phyloP scores from a whole-genome alignment of 306 rosid species.

The Vigna trinervia region DNA sequence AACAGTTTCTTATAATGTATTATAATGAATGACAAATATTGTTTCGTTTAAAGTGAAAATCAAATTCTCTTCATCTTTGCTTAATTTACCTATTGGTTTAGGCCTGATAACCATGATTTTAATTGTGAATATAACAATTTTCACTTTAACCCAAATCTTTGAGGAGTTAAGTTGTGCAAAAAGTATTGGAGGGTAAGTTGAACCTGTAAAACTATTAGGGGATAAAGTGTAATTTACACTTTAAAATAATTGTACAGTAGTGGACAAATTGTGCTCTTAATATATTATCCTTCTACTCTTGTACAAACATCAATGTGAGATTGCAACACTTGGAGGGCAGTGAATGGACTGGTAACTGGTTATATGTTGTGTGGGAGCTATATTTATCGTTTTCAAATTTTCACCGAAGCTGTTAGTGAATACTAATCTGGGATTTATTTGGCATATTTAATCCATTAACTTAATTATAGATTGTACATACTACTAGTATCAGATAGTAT shows the following conservation, averaged over 20 bases:
- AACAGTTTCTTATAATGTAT: neutral
- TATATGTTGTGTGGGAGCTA: constrained; percentile 18
- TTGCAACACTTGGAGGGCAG: constrained; percentile 28
- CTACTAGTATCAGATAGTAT: constrained; percentile 29
- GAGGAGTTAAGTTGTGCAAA: neutral
- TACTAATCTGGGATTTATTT: constrained; percentile 32
- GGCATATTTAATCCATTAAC: constrained; percentile 24
- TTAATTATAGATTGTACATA: constrained; percentile 15
- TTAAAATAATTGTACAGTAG: neutral
- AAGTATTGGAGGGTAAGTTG: neutral
- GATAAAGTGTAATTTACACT: neutral
- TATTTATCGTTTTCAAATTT: constrained; percentile 22
- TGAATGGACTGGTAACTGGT: constrained; percentile 18
- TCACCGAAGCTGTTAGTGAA: constrained; percentile 3
- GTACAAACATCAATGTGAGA: neutral
- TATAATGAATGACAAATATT: neutral
- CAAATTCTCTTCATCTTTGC: neutral
- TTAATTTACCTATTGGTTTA: neutral
- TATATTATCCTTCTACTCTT: neutral
- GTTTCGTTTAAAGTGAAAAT: neutral
- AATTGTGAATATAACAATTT: neutral
- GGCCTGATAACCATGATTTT: neutral
- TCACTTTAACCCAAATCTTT: neutral
- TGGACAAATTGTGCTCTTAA: constrained; percentile 23
- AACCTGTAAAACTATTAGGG: neutral